phyloP scores from a whole-genome alignment of 306 rosid species.

The Abrus precatorius region DNA sequence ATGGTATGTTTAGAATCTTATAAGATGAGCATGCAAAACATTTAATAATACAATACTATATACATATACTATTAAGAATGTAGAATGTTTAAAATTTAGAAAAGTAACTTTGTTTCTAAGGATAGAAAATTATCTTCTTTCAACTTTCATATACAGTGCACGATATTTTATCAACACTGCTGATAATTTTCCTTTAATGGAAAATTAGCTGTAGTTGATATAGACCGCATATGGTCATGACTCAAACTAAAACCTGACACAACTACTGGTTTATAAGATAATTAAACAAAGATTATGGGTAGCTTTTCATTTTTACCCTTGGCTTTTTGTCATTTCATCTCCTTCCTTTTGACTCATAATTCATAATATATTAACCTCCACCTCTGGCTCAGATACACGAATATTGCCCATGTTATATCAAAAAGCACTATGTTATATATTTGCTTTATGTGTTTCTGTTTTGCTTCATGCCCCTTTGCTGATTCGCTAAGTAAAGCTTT shows the following conservation, averaged over 20 bases:
- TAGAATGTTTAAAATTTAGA: too few relatives aligned
- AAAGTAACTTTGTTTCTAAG: too few relatives aligned
- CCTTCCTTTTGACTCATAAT: conserved; percentile 32
- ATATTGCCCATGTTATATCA: conserved; percentile 16
- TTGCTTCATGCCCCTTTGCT: conserved; percentile 33
- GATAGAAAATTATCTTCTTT: too few relatives aligned
- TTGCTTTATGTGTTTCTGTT: conserved; percentile 15
- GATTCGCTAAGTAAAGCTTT: conserved; percentile 31
- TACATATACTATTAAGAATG: background rate
- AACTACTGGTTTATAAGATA: background rate
- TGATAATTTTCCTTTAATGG: background rate
- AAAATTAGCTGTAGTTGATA: background rate
- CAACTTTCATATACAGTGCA: too few relatives aligned
- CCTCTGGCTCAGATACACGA: background rate
- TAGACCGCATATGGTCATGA: background rate
- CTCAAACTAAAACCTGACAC: background rate
- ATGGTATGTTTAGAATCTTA: background rate
- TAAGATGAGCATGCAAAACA: background rate
- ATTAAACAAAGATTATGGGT: background rate
- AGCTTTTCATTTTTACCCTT: background rate
- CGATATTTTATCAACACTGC: too few relatives aligned
- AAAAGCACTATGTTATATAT: background rate
- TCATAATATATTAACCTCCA: background rate
- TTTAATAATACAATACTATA: background rate
- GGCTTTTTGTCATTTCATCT: conserved; percentile 26